Percentiles rank a stretch among this genome's conserved stretches.
These are phyloP conservation scores for Kockovaella imperatae DNA, from an alignment of 768 basidiomycete genomes.

Conservation along the genomic window DNA sequence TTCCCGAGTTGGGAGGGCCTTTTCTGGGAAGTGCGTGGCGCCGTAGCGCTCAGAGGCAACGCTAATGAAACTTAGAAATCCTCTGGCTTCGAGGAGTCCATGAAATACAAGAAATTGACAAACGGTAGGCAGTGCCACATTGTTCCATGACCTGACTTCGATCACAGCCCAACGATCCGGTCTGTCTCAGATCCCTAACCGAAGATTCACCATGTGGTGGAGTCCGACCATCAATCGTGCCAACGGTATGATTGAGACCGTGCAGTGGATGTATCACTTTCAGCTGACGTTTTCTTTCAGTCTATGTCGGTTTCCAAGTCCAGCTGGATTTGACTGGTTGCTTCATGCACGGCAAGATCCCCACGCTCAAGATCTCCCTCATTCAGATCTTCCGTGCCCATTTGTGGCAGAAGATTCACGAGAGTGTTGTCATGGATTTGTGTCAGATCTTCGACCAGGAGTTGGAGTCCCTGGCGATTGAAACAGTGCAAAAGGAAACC, in stretches of 20 bases:
- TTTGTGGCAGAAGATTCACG: constrained; percentile 97
- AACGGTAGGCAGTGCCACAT: too few species aligned
- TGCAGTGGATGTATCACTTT: not conserved
- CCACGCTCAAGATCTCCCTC: constrained; percentile 80
- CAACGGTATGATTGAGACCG: constrained; percentile 55
- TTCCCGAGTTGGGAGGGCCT: constrained; percentile 98
- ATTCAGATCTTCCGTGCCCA: constrained; percentile 99
- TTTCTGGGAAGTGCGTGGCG: constrained; percentile 71
- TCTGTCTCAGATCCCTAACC: constrained; percentile 71
- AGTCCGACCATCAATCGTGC: constrained; percentile 98
- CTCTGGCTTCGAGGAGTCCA: constrained; percentile 57
- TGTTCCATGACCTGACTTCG: too few species aligned
- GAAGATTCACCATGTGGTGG: constrained; percentile 99
- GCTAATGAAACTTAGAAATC: not conserved
- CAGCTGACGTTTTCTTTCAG: not conserved
- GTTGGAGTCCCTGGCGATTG: constrained; percentile 92
- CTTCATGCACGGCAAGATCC: constrained; percentile 85
- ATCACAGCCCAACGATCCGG: constrained; percentile 97
- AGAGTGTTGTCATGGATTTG: constrained; percentile 34
- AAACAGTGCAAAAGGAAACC: constrained; percentile 98
- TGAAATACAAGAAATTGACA: constrained; percentile 57
- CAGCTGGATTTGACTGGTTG: constrained; percentile 79
- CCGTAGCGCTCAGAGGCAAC: not conserved
- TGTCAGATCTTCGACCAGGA: constrained; percentile 99
- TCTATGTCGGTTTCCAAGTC: constrained; percentile 95